Evolutionary conservation across 2,329 filamentous ascomycete species (phyloP).

Genomic region (Botrytis byssoidea): DNA sequence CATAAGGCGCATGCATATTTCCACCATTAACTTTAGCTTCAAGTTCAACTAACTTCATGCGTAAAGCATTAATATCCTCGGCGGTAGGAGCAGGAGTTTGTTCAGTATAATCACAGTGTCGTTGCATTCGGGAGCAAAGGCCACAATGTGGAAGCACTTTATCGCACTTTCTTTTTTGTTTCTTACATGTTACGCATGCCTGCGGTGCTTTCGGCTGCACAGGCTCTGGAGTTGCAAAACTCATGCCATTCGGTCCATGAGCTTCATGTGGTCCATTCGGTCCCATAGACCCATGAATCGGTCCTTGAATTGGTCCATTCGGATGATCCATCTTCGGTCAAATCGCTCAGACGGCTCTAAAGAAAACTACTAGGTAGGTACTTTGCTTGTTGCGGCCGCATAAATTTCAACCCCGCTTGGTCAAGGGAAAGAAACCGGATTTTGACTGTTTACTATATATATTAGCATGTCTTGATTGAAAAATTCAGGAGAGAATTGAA

Average conservation of each 20-base stretch:
- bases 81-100: constrained; percentile 40
- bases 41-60: constrained; percentile 42
- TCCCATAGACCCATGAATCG: neutral
- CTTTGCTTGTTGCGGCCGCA: constrained; percentile 15
- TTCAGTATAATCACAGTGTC: constrained; percentile 46
- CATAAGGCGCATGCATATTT: constrained; percentile 31
- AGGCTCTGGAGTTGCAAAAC: neutral
- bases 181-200: constrained; percentile 46
- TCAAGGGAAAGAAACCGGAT: neutral
- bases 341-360: neutral
- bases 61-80: constrained; percentile 44
- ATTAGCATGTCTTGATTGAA: constrained; percentile 1
- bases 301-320: neutral
- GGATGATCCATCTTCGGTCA: constrained; percentile 16
- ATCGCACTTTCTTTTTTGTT: constrained; percentile 53
- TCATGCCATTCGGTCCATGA: neutral
- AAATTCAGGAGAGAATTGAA: neutral
- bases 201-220: constrained; percentile 40
- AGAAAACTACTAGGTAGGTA: neutral
- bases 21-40: constrained; percentile 41
- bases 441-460: neutral
- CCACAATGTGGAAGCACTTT: constrained; percentile 49
- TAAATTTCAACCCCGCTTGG: constrained; percentile 1
- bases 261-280: neutral
- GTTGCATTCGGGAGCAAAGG: constrained; percentile 46